Base-by-base conservation (phyloP, 176 grass and related monocot genomes). In the Alopecurus myosuroides region DNA sequence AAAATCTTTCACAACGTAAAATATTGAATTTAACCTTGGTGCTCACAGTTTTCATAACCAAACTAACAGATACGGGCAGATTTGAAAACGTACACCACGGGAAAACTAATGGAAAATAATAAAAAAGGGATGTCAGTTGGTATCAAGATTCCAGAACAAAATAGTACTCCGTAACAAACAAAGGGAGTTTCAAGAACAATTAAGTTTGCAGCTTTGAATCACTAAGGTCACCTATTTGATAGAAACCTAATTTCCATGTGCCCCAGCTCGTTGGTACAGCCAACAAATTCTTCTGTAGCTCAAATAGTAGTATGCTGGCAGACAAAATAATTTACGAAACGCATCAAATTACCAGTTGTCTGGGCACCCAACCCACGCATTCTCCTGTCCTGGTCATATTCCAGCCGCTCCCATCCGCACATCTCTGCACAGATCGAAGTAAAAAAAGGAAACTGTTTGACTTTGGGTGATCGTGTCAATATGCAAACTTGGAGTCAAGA, bases 331-430 rank as follows among this genome's bases (percentile, higher is more conserved):
- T 52, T 52, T 70, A 62, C n/a, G 15, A 20, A n/a, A 35, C 11
- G 40, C 68, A 57, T 26, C 10, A 77, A 94, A 31, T 82, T 91
- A 94, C 97, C 89, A 61, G 82, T 86, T 31, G 88, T 87, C 70
- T 83, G 86, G 25, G 81, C 84, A 30, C 80, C 83, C 22, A 90
- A 33, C 85, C 87, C 89, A 34, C 30, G 33, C 34, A 92, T 49
- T 65, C 56, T 94, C 83, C 89, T 91, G 61, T 91, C 85, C 34
- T 89, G 86, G 37, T 94, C 87, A 64, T 88, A 76, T 37, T 88
- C 70, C 75, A 90, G 91, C 17, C 87, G 87, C 77, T 98, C 89
- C 93, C 89, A 94, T n/a, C 48, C 49, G 11, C 91, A 98, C 89
- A 95, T 94, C 34, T 98, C 97, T 98, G 89, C 67, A 88, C 45